Evolutionary conservation across 164 flowering plant genomes (phyloP).

Genomic region (Aristolochia fimbriata): DNA sequence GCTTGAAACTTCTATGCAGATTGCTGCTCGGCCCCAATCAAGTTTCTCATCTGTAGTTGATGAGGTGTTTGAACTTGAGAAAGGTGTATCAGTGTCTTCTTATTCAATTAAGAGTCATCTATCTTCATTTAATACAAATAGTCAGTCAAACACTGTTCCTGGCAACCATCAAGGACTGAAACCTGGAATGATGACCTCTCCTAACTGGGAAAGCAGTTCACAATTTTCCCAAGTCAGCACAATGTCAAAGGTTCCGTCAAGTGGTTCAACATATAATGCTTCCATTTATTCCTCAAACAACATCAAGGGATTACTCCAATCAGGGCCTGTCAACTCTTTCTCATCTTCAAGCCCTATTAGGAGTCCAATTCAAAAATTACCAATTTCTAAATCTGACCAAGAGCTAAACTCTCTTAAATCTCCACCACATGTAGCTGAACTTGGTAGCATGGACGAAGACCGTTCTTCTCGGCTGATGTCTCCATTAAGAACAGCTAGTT

Average conservation of each 20-base stretch:
- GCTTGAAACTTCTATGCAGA: constrained; percentile 31
- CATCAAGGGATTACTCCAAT: constrained; percentile 41
- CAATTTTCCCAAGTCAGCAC: constrained; percentile 32
- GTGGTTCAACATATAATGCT: constrained; percentile 23
- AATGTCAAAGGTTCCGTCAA: constrained; percentile 25
- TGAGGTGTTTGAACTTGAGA: constrained; percentile 85
- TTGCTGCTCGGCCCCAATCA: constrained; percentile 29
- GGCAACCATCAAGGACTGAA: constrained; percentile 27
- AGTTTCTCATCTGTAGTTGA: constrained; percentile 76
- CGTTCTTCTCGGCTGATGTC: constrained; percentile 44
- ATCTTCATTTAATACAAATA: constrained; percentile 30
- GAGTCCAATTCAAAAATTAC: constrained; percentile 35
- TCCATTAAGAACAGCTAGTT: constrained; percentile 32
- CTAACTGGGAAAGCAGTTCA: constrained; percentile 55
- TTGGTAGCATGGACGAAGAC: constrained; percentile 51
- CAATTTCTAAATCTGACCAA: constrained; percentile 84
- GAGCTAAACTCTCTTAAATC: constrained; percentile 75
- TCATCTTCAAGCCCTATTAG: constrained; percentile 37
- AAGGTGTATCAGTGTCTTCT: constrained; percentile 36
- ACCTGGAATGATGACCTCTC: constrained; percentile 40
- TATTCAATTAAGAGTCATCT: constrained; percentile 25
- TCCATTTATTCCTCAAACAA: constrained; percentile 36
- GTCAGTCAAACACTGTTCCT: constrained; percentile 38
- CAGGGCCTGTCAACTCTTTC: constrained; percentile 41
- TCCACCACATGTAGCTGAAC: constrained; percentile 43